Base-by-base conservation (phyloP, 1,284 basidiomycete genomes). In the Trichosporon coremiiforme region DNA sequence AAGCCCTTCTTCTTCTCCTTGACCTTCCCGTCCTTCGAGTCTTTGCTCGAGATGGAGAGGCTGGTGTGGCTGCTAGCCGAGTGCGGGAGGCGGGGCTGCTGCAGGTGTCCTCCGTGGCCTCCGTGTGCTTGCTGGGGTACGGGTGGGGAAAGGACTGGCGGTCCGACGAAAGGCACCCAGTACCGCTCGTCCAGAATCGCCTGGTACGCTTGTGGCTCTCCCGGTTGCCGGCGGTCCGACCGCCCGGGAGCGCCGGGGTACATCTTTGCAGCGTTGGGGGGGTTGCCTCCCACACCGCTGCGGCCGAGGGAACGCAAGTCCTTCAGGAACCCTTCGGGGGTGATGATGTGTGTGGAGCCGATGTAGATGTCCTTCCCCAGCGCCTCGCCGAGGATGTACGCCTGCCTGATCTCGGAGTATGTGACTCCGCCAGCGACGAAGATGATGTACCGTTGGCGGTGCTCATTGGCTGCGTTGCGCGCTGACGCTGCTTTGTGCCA, bases 381-480 rank as follows among this genome's bases (percentile, higher is more conserved):
- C 8, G 88, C 80, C 65, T 86, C 86, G 4, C 92, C 91, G 9
- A 96, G 85, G 66, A 91, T 86, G 80, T 98, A 99, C 38, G 89
- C 90, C 79, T 94, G 90, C 69, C 96, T 86, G 82, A 97, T 91
- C 84, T 99, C 97, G 0, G 93, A 94, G 81, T 95, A 97, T 1
- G 96, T 97, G 88, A 97, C 91, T 0, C 97, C 97, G 36, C 97
- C 97, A 12, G 93, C 93, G 15, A 98, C 87, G 82, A 98, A 99
- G 53, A 98, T 87, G 66, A 99, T 85, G 25, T 97, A 80, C n/a
- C 96, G 87, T 79, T 94, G 91, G 70, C 90, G 88, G 15, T 77
- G 75, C 66, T 84, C 81, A 17, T 76, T 79, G 66, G 86, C 89
- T 47, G 82, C 80, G 45, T 78, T 72, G 5, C 80, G 70, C 13